phyloP scores from a whole-genome alignment of 495 filamentous ascomycete genomes.

The Corynascus novoguineensis region DNA sequence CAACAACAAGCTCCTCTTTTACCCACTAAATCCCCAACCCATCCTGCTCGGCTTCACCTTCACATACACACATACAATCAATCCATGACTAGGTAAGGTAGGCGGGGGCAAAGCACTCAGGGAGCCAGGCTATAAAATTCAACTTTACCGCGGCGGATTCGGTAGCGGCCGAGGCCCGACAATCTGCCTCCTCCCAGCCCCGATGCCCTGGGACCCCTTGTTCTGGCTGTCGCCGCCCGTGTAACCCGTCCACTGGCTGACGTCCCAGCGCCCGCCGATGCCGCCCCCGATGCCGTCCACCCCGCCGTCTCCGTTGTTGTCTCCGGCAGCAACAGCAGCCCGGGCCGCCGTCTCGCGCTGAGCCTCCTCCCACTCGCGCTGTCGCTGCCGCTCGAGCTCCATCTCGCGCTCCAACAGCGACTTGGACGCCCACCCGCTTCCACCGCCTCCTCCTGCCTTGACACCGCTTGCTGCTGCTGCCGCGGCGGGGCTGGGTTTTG shows the following conservation, averaged over 20 bases:
- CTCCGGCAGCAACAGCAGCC: background rate
- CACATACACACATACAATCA: too few relatives aligned
- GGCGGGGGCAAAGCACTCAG: too few relatives aligned
- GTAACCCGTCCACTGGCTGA: slow-evolving; percentile 78
- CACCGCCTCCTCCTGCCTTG: too few relatives aligned
- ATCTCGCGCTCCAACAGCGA: slow-evolving; percentile 90
- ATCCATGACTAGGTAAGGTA: too few relatives aligned
- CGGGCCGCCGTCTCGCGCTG: slow-evolving; percentile 64
- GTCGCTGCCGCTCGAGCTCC: slow-evolving; percentile 88
- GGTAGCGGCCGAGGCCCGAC: slow-evolving; percentile 67
- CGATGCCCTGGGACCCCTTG: slow-evolving; percentile 61
- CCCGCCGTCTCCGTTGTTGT: slow-evolving; percentile 33
- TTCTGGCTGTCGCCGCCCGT: slow-evolving; percentile 83
- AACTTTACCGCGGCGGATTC: slow-evolving; percentile 24
- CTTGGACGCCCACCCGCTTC: too few relatives aligned
- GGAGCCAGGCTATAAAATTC: too few relatives aligned
- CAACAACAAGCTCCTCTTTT: too few relatives aligned
- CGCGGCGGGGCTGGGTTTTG: slow-evolving; percentile 64
- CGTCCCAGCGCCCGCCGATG: slow-evolving; percentile 69
- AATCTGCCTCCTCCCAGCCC: slow-evolving; percentile 73
- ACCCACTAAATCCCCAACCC: too few relatives aligned
- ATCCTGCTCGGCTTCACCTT: too few relatives aligned
- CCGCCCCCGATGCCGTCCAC: slow-evolving; percentile 51
- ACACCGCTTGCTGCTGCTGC: slow-evolving; percentile 66
- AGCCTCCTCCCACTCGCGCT: slow-evolving; percentile 91